phyloP scores from a whole-genome alignment of 768 basidiomycete species.

The Pleurotus tuber-regium region DNA sequence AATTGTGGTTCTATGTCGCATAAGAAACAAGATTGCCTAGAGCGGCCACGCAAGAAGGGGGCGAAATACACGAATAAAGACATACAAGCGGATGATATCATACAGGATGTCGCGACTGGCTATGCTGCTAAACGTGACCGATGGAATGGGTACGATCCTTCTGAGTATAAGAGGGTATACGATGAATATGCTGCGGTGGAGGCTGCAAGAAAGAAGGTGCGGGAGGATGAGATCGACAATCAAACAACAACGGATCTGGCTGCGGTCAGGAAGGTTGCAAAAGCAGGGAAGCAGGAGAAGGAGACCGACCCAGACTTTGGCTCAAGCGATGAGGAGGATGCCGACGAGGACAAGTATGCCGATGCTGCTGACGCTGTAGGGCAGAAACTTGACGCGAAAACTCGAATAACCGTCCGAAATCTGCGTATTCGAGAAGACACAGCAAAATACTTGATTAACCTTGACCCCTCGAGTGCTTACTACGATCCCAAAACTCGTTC shows the following conservation, averaged over 20 bases:
- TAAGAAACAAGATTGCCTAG: slow-evolving; percentile 87
- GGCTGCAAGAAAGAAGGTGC: slow-evolving; percentile 80
- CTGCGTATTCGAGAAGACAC: slow-evolving; percentile 98
- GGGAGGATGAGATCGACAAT: slow-evolving; percentile 98
- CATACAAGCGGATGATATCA: slow-evolving; percentile 88
- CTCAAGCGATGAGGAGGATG: slow-evolving; percentile 93
- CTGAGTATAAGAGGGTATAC: slow-evolving; percentile 82
- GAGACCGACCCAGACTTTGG: slow-evolving; percentile 89
- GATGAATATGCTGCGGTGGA: slow-evolving; percentile 95
- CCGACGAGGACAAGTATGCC: slow-evolving; percentile 97
- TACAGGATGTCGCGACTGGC: slow-evolving; percentile 72
- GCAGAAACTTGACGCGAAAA: slow-evolving; percentile 97
- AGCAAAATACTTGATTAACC: slow-evolving; percentile 96
- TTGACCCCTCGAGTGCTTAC: slow-evolving; percentile 94
- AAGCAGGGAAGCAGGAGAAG: slow-evolving; percentile 78
- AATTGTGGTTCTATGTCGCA: slow-evolving; percentile 98
- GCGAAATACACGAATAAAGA: slow-evolving; percentile 90
- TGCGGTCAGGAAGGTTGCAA: slow-evolving; percentile 92
- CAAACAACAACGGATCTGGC: slow-evolving; percentile 91
- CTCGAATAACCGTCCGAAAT: slow-evolving; percentile 96
- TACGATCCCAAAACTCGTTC: slow-evolving; percentile 99
- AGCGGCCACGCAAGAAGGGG: slow-evolving; percentile 94
- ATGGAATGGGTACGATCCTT: slow-evolving; percentile 97
- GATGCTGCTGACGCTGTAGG: slow-evolving; percentile 98
- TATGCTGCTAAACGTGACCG: slow-evolving; percentile 96